Base-by-base conservation (phyloP, 306 rosid species). In the Hippophae rhamnoides region DNA sequence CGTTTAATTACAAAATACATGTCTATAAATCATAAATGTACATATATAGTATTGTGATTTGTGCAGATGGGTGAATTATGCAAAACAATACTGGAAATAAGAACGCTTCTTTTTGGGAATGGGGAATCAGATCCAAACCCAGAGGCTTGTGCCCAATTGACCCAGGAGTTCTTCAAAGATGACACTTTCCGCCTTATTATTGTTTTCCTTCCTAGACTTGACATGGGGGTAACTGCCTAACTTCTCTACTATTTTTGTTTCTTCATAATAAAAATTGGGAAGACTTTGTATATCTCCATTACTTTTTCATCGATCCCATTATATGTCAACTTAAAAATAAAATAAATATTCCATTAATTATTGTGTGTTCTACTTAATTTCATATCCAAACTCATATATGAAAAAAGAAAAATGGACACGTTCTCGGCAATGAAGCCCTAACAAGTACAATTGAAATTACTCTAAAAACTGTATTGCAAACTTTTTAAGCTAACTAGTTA, bases 41-140 rank as follows among this genome's bases (percentile, higher is more conserved):
- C 14, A 47, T 7, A 56, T 77, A 56, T 38, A 64, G 66, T 79
- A 58, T 66, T 74, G 61, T 64, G 47, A 58, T 60, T 58, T 72
- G 66, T 27, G 59, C 86, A 88, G 80, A 85, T 92, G 96, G 41
- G 45, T 0, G 99, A 92, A 69, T 75, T 92, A 44, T 69, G 47
- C 54, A 92, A 88, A 74, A 80, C 78, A 57, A 78, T 92, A 8
- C 74, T 96, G 82, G 99, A 92, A 85, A 60, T 92, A 70, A 92
- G 88, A 84, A 53, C 79, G 26, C 82, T 83, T 68, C 93, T 92
- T 31, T 92, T 87, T 57, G 99, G 99, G 42, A 85, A 88, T 57
- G 88, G 99, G 56, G 99, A 92, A 63, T 85, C 96, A 3, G 99
- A 92, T 70, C 99, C 99, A 2, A 85, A 87, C 9, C 52, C 99